Evolutionary conservation across 805 yeast species (phyloP).

Genomic region (Schwanniomyces vanrijiae): DNA sequence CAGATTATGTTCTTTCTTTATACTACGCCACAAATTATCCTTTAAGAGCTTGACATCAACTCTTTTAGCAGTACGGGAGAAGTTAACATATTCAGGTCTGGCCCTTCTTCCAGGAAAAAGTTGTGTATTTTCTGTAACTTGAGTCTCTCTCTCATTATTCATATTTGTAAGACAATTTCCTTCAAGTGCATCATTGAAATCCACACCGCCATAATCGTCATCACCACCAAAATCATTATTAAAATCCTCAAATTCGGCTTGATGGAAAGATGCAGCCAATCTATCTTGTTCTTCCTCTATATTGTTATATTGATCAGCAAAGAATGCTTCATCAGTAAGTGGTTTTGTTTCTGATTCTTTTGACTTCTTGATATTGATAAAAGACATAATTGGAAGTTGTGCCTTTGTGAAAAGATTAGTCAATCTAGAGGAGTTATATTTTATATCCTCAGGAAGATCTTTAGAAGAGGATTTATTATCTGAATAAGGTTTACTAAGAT

Average conservation of each 20-base stretch:
- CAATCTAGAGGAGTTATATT: conserved; percentile 67
- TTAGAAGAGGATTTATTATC: conserved; percentile 21
- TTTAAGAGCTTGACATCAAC: conserved; percentile 76
- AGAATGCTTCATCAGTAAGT: conserved; percentile 64
- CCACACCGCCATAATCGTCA: conserved; percentile 38
- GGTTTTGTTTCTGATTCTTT: conserved; percentile 20
- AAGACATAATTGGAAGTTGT: conserved; percentile 35
- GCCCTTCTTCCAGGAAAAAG: conserved; percentile 20
- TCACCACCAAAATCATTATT: conserved; percentile 34
- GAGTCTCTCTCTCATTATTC: conserved; percentile 11
- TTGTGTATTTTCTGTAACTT: conserved; percentile 14
- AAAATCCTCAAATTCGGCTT: conserved; percentile 41
- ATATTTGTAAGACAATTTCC: conserved; percentile 8
- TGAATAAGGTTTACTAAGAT: conserved; percentile 10
- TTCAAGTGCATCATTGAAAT: conserved; percentile 43
- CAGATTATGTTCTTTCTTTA: background rate
- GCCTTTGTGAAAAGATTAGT: conserved; percentile 73
- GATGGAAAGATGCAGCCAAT: conserved; percentile 37
- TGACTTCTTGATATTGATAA: conserved; percentile 15
- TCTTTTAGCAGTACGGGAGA: conserved; percentile 71
- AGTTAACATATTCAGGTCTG: conserved; percentile 46
- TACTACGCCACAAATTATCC: conserved; percentile 66
- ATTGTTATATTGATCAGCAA: conserved; percentile 64
- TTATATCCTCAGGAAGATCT: conserved; percentile 70
- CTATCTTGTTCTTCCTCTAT: conserved; percentile 36